These are phyloP conservation scores for Pythium sukuiense DNA, from an alignment of 352 stramenopile species.

Conservation along the genomic window DNA sequence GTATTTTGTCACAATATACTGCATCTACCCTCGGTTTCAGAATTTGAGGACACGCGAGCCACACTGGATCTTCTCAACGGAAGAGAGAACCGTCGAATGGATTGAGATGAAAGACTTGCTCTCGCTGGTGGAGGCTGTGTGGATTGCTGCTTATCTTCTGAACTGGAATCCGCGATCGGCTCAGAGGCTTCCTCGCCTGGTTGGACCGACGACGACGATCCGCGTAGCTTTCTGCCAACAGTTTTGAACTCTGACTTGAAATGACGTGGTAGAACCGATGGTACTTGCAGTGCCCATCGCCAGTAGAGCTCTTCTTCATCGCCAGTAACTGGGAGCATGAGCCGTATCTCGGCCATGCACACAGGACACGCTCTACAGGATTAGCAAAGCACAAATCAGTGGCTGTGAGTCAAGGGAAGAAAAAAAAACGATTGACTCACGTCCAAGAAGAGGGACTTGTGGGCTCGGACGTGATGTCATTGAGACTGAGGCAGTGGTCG, in stretches of 20 bases:
- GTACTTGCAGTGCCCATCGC: constrained; percentile 55
- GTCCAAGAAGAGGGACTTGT: constrained; percentile 15
- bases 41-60: not conserved
- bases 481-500: constrained; percentile 44
- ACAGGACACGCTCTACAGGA: constrained; percentile 53
- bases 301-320: constrained; percentile 66
- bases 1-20: not conserved
- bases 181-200: not conserved
- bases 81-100: constrained; percentile 9
- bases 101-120: not conserved
- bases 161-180: not conserved
- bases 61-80: not conserved
- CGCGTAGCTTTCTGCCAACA: constrained; percentile 18
- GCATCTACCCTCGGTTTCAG: not conserved
- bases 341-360: constrained; percentile 57
- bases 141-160: not conserved
- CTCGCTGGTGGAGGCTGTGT: not conserved
- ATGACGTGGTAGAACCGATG: constrained; percentile 36
- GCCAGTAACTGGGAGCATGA: constrained; percentile 57
- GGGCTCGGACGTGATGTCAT: constrained; percentile 33
- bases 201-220: not conserved
- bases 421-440: constrained; percentile 7
- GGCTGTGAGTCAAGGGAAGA: not conserved
- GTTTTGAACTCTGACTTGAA: constrained; percentile 61
- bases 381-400: not conserved